Evolutionary conservation across 441 rosid genomes (phyloP), one percentile per base, ranked within the genome.

Genomic region (Jatropha multifida): DNA sequence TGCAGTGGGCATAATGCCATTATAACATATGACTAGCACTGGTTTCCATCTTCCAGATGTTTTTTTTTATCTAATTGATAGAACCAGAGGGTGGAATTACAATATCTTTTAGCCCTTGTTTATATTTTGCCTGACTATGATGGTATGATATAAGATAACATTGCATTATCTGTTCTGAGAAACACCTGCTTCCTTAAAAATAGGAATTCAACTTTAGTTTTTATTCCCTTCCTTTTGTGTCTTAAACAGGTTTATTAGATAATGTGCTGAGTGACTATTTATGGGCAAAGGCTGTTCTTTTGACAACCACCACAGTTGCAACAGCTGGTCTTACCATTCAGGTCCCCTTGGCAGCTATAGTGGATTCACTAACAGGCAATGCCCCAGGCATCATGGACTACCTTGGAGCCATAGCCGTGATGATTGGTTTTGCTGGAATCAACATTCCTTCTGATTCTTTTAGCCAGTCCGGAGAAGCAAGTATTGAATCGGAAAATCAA

Each of bases 211-310:
- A 7, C 14, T 7, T 46, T 55, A 49, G 14, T 12, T 38, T 26
- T 13, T 15, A 4, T 42, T 14, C 7, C 6, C n/a, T 72, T 37
- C 65, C 44, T 27, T 51, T 65, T 78, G 7, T 58, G 44, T 67
- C 44, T 26, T 77, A 56, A 73, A 69, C 86, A 95, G 97, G 99
- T 59, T 84, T 95, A 85, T 67, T 95, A 72, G 99, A 93, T 79
- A 95, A 95, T 60, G 99, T 95, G 69, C 83, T 93, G 79, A 95
- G 96, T 52, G 99, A 95, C 82, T 93, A 90, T 78, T 77, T 93
- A 68, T 93, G 99, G 99, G 99, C 97, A 3, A 95, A 93, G 81
- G 99, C 99, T 1, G 95, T 95, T 26, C 87, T 95, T 62, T 79
- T 92, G 67, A 95, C 99, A 18, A 93, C 98, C 42, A 90, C 99